Base-by-base conservation (phyloP, 2,329 filamentous ascomycete species). In the Fusarium xyrophilum region DNA sequence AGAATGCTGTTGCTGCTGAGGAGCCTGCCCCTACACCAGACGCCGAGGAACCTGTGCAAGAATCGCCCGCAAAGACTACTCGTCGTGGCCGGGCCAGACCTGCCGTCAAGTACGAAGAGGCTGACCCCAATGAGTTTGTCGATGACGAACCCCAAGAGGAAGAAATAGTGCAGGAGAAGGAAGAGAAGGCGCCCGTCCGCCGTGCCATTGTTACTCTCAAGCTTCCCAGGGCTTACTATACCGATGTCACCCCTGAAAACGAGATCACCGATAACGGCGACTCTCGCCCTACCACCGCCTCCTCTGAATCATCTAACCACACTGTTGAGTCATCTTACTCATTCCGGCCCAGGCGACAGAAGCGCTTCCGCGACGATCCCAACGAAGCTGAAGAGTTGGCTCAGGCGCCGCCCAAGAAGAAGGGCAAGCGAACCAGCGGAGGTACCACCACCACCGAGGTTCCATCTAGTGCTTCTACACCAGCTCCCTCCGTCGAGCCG, bases 321-420 rank as follows among this genome's bases (percentile, higher is more conserved):
- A 86, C 84, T 3, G 78, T 77, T 7, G 83, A 83, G 53, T 86
- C 85, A 1, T 81, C 78, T 8, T 85, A 85, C 70, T 85, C 85
- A 2, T 82, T 87, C 64, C 81, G 85, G 7, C 84, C 85, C 30
- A 87, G 86, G 74, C 81, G 84, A 12, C 84, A 84, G 70, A 85
- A 85, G 69, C 83, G 84, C 51, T 86, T 85, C 78, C 80, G 81
- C 3, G 81, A 85, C 7, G 81, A 85, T 43, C 80, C 82, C 12
- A 81, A 82, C 44, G 82, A 79, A 2, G 78, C 77, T 17, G 80
- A 81, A 19, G 77, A 76, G 33, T 71, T 70, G 15, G 64, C 75
- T 7, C 79, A 80, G 35, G 76, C 76, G 28, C 81, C 79, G 23
- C 73, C 78, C 2, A 80, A 79, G 74, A 82, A 82, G 69, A 72